Evolutionary conservation across 805 yeast genomes (phyloP).

Genomic region (Metschnikowia rubicola): DNA sequence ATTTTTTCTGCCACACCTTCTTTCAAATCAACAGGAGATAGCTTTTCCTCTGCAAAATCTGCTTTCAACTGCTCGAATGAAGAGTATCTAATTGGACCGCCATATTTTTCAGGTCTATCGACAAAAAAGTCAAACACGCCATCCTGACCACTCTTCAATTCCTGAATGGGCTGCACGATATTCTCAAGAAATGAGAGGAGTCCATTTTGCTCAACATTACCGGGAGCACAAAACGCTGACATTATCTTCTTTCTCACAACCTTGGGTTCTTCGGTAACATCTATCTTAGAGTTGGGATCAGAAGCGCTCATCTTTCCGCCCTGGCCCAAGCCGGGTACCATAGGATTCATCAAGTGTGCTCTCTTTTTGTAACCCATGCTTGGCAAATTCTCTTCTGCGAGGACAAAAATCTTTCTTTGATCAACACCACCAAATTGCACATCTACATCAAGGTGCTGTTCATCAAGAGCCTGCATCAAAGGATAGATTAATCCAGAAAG

Average conservation of each 20-base stretch:
- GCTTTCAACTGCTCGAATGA: slow-evolving; percentile 65
- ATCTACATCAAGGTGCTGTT: slow-evolving; percentile 81
- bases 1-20: slow-evolving; percentile 86
- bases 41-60: slow-evolving; percentile 68
- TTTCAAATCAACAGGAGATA: slow-evolving; percentile 92
- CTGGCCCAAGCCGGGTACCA: slow-evolving; percentile 97
- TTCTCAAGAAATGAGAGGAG: slow-evolving; percentile 79
- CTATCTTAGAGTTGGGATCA: slow-evolving; percentile 97
- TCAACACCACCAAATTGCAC: slow-evolving; percentile 99
- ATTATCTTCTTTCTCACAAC: slow-evolving; percentile 84
- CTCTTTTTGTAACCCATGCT: slow-evolving; percentile 91
- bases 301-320: slow-evolving; percentile 99
- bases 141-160: slow-evolving; percentile 55
- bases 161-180: slow-evolving; percentile 84
- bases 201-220: slow-evolving; percentile 85
- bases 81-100: slow-evolving; percentile 80
- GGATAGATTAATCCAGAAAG: slow-evolving; percentile 94
- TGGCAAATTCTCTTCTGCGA: slow-evolving; percentile 92
- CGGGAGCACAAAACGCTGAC: slow-evolving; percentile 94
- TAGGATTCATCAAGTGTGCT: slow-evolving; percentile 97
- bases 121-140: slow-evolving; percentile 64
- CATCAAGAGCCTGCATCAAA: slow-evolving; percentile 97
- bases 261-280: slow-evolving; percentile 85
- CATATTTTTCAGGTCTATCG: slow-evolving; percentile 94
- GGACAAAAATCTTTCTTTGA: slow-evolving; percentile 94